A percentile compares a stretch with the other conserved stretches of the same genome.
Evolutionary conservation across 2,329 filamentous ascomycete genomes (phyloP).

Genomic region (Aureobasidium sp.): DNA sequence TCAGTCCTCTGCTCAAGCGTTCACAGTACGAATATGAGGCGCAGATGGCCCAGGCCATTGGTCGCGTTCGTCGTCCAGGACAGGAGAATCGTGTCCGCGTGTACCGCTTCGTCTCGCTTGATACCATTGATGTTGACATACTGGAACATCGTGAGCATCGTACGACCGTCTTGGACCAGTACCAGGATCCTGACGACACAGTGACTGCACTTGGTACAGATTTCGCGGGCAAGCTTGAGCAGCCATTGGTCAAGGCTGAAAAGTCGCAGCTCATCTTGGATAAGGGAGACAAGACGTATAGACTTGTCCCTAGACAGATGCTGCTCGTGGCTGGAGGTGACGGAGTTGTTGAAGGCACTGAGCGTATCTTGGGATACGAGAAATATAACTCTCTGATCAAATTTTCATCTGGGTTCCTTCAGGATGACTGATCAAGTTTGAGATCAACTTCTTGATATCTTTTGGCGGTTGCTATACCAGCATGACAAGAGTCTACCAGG

Average conservation of each 20-base stretch:
- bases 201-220: background rate
- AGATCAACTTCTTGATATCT: background rate
- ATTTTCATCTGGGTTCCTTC: conserved; percentile 34
- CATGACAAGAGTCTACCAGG: too few species aligned
- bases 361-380: conserved; percentile 33
- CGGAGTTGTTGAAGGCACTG: conserved; percentile 27
- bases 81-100: conserved; percentile 65
- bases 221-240: background rate
- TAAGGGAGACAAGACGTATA: conserved; percentile 29
- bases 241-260: background rate
- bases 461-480: background rate
- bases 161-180: conserved; percentile 28
- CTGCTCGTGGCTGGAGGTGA: conserved; percentile 26
- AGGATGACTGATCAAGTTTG: conserved; percentile 25
- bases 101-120: conserved; percentile 84
- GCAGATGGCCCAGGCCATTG: conserved; percentile 70
- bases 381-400: conserved; percentile 38
- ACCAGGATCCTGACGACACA: background rate
- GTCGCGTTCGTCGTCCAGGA: conserved; percentile 63
- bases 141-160: conserved; percentile 48
- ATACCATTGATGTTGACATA: conserved; percentile 60
- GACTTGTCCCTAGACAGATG: conserved; percentile 37
- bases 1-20: conserved; percentile 58
- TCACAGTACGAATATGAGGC: conserved; percentile 62
- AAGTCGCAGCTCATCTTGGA: conserved; percentile 44